Evolutionary conservation across 139 green algal genomes (phyloP), one percentile per base, ranked within the genome.

Genomic region (Chlorella ohadii): DNA sequence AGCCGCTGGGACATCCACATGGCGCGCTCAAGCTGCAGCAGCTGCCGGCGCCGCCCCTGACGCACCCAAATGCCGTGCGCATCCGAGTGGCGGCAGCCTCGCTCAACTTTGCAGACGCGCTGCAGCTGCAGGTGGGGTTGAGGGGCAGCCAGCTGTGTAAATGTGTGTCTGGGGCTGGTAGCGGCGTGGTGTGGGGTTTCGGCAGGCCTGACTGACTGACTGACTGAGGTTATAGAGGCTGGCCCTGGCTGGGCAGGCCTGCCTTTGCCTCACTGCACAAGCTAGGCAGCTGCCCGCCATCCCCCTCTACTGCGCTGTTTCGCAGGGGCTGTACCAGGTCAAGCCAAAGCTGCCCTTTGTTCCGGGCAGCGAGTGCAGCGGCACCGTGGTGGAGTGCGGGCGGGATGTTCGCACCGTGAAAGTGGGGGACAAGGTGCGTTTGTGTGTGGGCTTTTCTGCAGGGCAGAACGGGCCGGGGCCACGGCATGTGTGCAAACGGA

Each of bases 251-350:
- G n/a, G n/a, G n/a, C n/a, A n/a, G n/a, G n/a, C n/a, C n/a, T n/a
- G n/a, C n/a, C n/a, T n/a, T n/a, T n/a, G n/a, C n/a, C n/a, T n/a
- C n/a, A n/a, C n/a, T n/a, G n/a, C n/a, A n/a, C n/a, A n/a, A n/a
- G n/a, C n/a, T n/a, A n/a, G n/a, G n/a, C n/a, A n/a, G n/a, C n/a
- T n/a, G n/a, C n/a, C n/a, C n/a, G n/a, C n/a, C n/a, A n/a, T n/a
- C n/a, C n/a, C n/a, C n/a, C n/a, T n/a, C n/a, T n/a, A n/a, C n/a
- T n/a, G n/a, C n/a, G n/a, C n/a, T n/a, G n/a, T n/a, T n/a, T n/a
- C n/a, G n/a, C 86, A 97, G 92, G 94, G 94, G 13, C 76, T 92
- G 36, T 98, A 98, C 81, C 95, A 98, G 80, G 93, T 94, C 31
- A 94, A 93, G 63, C 92, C 90, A 16, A 86, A 88, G 38, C 85